Conservation (phyloP, 202 grass and related monocot species). For the Panicum hallii region DNA sequence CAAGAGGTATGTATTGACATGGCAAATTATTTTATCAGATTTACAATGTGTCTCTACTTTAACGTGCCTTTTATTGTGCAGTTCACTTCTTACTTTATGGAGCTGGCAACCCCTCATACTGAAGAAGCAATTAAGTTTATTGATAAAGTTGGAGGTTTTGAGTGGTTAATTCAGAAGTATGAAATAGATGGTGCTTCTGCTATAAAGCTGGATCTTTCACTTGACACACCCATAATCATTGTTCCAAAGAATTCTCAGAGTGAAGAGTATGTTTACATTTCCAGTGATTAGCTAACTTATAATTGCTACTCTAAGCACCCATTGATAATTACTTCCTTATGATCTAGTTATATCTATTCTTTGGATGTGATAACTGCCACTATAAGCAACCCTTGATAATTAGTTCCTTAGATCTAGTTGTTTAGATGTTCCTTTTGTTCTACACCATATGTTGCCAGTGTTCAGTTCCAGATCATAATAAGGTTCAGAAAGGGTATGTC, state of each 20-base stretch:
- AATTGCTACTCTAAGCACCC: slow-evolving; percentile 2
- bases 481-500: background rate
- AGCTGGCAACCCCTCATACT: slow-evolving; percentile 96
- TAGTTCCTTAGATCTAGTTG: slow-evolving; percentile 27
- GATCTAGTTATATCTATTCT: background rate
- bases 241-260: slow-evolving; percentile 86
- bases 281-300: slow-evolving; percentile 22
- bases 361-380: background rate
- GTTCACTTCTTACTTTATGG: slow-evolving; percentile 99
- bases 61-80: slow-evolving; percentile 49
- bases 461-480: slow-evolving; percentile 18
- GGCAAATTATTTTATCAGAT: slow-evolving; percentile 33
- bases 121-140: slow-evolving; percentile 98
- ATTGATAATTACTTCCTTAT: slow-evolving; percentile 19
- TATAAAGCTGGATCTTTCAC: slow-evolving; percentile 91
- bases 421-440: background rate
- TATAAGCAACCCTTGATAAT: background rate
- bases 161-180: slow-evolving; percentile 98
- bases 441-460: background rate
- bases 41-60: background rate
- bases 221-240: slow-evolving; percentile 96
- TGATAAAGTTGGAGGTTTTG: slow-evolving; percentile 95
- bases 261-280: slow-evolving; percentile 73
- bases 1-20: slow-evolving; percentile 75
- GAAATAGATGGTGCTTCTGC: slow-evolving; percentile 94